A percentile compares a stretch with the other conserved stretches of the same genome.
These are phyloP conservation scores for Fusarium hostae DNA, from an alignment of 2,329 filamentous ascomycete genomes.

Conservation along the genomic window DNA sequence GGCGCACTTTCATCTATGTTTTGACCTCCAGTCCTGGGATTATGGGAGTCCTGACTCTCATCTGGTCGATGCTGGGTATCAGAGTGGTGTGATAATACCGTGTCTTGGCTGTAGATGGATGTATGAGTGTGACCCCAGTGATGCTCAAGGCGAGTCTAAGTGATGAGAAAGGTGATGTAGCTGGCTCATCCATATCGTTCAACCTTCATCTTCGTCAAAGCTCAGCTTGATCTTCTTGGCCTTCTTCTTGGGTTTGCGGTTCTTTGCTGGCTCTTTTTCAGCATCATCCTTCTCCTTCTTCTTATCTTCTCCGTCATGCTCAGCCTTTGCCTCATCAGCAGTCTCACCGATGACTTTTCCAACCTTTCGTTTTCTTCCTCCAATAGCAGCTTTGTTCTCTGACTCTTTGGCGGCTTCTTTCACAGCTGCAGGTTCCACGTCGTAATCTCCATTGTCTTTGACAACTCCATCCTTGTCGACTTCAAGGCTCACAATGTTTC, in stretches of 20 bases:
- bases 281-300: conserved; percentile 19
- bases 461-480: conserved; percentile 57
- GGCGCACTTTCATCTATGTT: not conserved
- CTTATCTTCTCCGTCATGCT: conserved; percentile 24
- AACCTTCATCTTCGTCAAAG: conserved; percentile 70
- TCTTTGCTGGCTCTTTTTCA: conserved; percentile 45
- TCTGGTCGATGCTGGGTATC: not conserved
- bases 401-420: conserved; percentile 49
- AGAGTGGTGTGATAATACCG: conserved; percentile 2
- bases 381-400: conserved; percentile 47
- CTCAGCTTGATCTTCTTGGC: conserved; percentile 75
- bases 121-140: not conserved
- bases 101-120: not conserved
- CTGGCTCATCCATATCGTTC: conserved; percentile 40
- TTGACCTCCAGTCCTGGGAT: not conserved
- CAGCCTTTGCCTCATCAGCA: conserved; percentile 42
- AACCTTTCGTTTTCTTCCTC: conserved; percentile 65
- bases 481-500: conserved; percentile 68
- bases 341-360: conserved; percentile 51
- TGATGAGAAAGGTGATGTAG: not conserved
- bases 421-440: conserved; percentile 37
- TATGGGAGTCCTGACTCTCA: not conserved
- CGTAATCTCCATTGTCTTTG: conserved; percentile 45
- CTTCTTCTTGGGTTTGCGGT: conserved; percentile 61
- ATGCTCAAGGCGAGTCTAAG: not conserved